These are phyloP conservation scores for Scutellaria barbata DNA, from an alignment of 257 asterid genomes.

Conservation along the genomic window DNA sequence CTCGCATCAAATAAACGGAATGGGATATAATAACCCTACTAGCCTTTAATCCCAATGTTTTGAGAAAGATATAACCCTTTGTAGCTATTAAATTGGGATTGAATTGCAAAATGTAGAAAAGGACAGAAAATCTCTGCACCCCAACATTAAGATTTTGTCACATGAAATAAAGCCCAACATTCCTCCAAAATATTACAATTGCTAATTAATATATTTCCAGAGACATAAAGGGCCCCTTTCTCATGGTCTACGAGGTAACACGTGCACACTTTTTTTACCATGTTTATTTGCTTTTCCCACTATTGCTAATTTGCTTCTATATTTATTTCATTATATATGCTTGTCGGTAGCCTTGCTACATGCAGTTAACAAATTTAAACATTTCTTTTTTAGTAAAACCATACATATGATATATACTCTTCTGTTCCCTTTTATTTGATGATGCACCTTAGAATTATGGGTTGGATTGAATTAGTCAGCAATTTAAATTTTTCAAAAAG, in stretches of 20 bases:
- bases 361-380: too few species aligned
- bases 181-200: slow-evolving; percentile 31
- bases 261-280: slow-evolving; percentile 38
- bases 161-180: slow-evolving; percentile 40
- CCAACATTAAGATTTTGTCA: slow-evolving; percentile 34
- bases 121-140: slow-evolving; percentile 1
- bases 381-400: too few species aligned
- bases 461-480: too few species aligned
- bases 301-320: background rate
- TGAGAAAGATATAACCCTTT: slow-evolving; percentile 35
- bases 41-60: slow-evolving; percentile 21
- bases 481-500: too few species aligned
- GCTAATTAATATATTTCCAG: too few species aligned
- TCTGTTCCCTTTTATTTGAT: too few species aligned
- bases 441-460: too few species aligned
- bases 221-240: background rate
- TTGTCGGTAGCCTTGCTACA: slow-evolving; percentile 24
- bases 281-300: background rate
- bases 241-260: slow-evolving; percentile 41
- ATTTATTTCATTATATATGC: background rate
- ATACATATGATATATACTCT: too few species aligned
- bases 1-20: background rate
- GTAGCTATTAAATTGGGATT: slow-evolving; percentile 13
- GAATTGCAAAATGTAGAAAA: slow-evolving; percentile 33
- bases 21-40: background rate